Conservation (phyloP, 2,329 filamentous ascomycete genomes). For the Epicoccum nigrum region DNA sequence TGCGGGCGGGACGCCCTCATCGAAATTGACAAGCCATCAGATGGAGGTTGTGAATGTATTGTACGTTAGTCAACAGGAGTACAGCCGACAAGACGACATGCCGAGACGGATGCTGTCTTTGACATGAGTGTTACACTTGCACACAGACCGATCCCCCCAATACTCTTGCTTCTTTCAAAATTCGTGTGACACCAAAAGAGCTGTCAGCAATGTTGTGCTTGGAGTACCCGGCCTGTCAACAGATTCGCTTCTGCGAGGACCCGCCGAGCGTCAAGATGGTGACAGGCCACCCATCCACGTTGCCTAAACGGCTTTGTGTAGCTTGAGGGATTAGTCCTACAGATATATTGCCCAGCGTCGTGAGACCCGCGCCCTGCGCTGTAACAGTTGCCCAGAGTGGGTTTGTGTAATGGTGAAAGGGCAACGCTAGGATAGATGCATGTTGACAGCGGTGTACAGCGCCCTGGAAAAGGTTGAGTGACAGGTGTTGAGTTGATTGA, state of each 20-base stretch:
- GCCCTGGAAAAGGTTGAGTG: slow-evolving; percentile 23
- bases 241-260: slow-evolving; percentile 33
- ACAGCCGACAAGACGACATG: slow-evolving; percentile 30
- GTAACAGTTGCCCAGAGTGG: slow-evolving; percentile 40
- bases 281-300: slow-evolving; percentile 39
- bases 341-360: slow-evolving; percentile 28
- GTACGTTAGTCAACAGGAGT: slow-evolving; percentile 31
- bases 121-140: slow-evolving; percentile 38
- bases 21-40: slow-evolving; percentile 28
- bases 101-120: slow-evolving; percentile 36
- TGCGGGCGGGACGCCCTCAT: slow-evolving; percentile 36
- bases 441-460: slow-evolving; percentile 36
- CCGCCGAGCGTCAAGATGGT: slow-evolving; percentile 22
- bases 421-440: slow-evolving; percentile 35
- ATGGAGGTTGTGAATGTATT: slow-evolving; percentile 22
- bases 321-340: slow-evolving; percentile 24
- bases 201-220: slow-evolving; percentile 34
- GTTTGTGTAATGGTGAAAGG: slow-evolving; percentile 32
- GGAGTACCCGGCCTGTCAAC: slow-evolving; percentile 38
- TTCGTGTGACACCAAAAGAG: slow-evolving; percentile 30
- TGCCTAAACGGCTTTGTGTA: slow-evolving; percentile 24
- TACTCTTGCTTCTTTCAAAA: slow-evolving; percentile 17
- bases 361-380: slow-evolving; percentile 40
- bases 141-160: slow-evolving; percentile 16
- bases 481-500: slow-evolving; percentile 29